Evolutionary conservation across 345 rosid species (phyloP).

Genomic region (Hevea brasiliensis): DNA sequence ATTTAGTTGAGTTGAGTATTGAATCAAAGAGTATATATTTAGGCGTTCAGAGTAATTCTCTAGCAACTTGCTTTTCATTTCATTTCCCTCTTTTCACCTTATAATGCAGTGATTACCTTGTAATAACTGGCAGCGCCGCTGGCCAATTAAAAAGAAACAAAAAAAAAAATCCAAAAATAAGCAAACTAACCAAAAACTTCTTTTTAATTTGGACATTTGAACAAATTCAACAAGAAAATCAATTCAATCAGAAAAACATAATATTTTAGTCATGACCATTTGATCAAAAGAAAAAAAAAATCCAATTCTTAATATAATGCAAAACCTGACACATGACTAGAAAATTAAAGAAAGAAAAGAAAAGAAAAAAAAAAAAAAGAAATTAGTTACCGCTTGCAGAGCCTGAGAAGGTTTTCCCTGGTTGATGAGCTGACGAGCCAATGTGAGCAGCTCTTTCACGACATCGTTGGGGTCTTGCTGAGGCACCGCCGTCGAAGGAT

Average conservation of each 20-base stretch:
- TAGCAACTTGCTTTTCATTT: background rate
- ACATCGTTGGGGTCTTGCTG: slow-evolving; percentile 23
- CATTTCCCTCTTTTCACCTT: no score
- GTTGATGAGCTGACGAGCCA: slow-evolving; percentile 69
- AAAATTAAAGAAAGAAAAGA: background rate
- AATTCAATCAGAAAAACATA: background rate
- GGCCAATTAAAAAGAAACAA: background rate
- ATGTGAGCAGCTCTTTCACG: slow-evolving; percentile 50
- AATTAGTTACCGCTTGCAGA: slow-evolving; percentile 68
- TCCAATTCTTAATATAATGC: background rate
- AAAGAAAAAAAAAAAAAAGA: background rate
- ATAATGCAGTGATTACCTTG: no score
- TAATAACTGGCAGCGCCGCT: background rate
- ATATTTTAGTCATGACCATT: background rate
- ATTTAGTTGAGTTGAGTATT: no score
- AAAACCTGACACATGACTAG: background rate
- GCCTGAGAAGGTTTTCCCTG: slow-evolving; percentile 87
- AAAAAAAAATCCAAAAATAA: background rate
- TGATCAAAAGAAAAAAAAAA: background rate
- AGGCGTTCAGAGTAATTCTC: background rate
- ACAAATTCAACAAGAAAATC: background rate
- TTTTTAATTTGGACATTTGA: background rate
- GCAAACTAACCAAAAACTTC: background rate
- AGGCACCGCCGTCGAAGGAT: slow-evolving; percentile 19
- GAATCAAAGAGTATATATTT: background rate